phyloP scores from a whole-genome alignment of 1,284 basidiomycete species.

The Veloporphyrellus conicus region DNA sequence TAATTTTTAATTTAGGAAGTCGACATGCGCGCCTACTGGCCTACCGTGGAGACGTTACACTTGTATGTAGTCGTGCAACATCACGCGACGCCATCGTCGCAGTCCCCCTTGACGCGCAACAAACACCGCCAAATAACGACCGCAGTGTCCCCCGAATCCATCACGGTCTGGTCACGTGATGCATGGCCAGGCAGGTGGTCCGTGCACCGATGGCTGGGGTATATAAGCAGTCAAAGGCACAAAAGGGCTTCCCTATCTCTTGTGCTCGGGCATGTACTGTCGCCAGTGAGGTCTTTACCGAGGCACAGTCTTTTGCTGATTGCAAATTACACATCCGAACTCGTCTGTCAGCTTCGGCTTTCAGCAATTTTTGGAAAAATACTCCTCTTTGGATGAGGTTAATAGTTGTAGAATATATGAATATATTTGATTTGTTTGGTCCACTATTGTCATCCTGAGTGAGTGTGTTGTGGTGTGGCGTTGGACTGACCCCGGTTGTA shows the following conservation, averaged over 20 bases:
- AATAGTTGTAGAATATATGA: neutral
- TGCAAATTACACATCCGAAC: slow-evolving; percentile 90
- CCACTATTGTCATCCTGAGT: neutral
- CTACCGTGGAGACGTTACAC: neutral
- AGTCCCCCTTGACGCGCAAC: neutral
- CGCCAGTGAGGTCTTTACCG: slow-evolving; percentile 88
- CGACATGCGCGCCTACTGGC: neutral
- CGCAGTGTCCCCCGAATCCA: neutral
- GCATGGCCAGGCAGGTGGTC: no score
- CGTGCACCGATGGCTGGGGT: slow-evolving; percentile 34
- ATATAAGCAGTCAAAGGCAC: slow-evolving; percentile 30
- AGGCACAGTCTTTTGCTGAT: slow-evolving; percentile 91
- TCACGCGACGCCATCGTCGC: neutral
- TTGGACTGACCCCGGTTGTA: no score
- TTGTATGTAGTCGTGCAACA: no score
- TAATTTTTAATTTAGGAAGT: neutral
- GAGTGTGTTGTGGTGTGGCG: neutral
- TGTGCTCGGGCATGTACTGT: slow-evolving; percentile 90
- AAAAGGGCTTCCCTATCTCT: slow-evolving; percentile 52
- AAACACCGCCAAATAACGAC: neutral
- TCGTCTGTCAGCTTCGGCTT: slow-evolving; percentile 71
- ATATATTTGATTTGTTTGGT: neutral
- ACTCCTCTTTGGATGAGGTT: slow-evolving; percentile 44
- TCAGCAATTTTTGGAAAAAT: slow-evolving; percentile 85
- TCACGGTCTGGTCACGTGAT: no score